Percentiles rank a stretch among this genome's conserved stretches.
Conservation (phyloP, 2,329 filamentous ascomycete genomes). For the Triangularia setosa region DNA sequence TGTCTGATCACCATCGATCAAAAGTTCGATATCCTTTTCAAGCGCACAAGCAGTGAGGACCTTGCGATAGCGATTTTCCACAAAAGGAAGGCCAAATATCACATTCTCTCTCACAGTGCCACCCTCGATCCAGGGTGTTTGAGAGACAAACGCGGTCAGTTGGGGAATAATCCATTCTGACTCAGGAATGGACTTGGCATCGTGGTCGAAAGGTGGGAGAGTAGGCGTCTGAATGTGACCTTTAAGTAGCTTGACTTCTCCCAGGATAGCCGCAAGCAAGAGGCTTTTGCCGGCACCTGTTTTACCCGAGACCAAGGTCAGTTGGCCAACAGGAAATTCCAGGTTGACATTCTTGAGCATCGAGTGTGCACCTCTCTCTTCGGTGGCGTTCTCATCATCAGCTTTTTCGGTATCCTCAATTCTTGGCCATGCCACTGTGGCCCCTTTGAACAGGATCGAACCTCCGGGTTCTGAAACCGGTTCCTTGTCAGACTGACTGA, state of each 20-base stretch:
- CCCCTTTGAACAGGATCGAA: conserved; percentile 29
- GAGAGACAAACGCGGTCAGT: conserved; percentile 43
- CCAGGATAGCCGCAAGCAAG: conserved; percentile 37
- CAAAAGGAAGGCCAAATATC: conserved; percentile 39
- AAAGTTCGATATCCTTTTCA: conserved; percentile 39
- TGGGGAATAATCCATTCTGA: conserved; percentile 35
- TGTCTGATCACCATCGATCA: conserved; percentile 41
- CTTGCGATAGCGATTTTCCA: conserved; percentile 39
- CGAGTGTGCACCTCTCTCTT: conserved; percentile 28
- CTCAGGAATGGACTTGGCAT: conserved; percentile 24
- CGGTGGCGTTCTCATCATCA: conserved; percentile 4
- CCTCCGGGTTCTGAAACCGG: conserved; percentile 26
- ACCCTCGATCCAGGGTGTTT: conserved; percentile 46
- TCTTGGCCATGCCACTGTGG: conserved; percentile 34
- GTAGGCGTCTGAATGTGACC: conserved; percentile 30
- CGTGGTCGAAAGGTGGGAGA: conserved; percentile 24
- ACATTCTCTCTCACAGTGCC: conserved; percentile 44
- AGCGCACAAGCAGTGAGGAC: conserved; percentile 46
- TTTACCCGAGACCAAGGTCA: conserved; percentile 37
- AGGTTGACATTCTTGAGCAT: conserved; percentile 33
- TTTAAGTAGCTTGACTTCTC: conserved; percentile 36
- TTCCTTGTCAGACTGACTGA: conserved; percentile 31
- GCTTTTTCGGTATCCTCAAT: conserved; percentile 28
- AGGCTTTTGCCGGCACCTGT: conserved; percentile 40
- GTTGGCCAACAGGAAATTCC: conserved; percentile 32